Evolutionary conservation across 2,329 filamentous ascomycete species (phyloP), one percentile per base, ranked within the genome.

Genomic region (Stagonosporopsis tanaceti): DNA sequence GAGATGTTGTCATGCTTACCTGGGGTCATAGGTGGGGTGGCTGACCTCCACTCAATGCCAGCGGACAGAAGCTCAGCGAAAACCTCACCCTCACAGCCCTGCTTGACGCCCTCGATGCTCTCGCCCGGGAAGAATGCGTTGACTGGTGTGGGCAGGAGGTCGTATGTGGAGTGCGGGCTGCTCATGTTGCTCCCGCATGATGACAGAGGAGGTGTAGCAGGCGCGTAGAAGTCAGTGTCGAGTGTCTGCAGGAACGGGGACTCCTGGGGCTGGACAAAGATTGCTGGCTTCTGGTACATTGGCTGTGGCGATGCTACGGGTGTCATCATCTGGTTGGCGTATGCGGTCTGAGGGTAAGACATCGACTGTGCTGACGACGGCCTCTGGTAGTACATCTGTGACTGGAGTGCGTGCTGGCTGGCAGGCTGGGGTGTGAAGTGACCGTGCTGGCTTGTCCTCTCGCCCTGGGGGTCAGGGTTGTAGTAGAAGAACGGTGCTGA

Each of bases 401-500:
- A 79, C 62, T 77, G 76, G 52, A 73, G 72, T 69, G 62, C 65
- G 17, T 63, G 50, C 41, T 74, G 70, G 48, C 69, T 66, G 3
- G 70, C 70, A 27, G 73, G 59, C 85, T 86, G 74, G 60, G 87
- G 85, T 63, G 88, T 85, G 81, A 92, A 93, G 78, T 91, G 88
- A 52, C 87, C 87, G 78, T 93, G 89, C 73, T 90, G 89, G 71
- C 88, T 85, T 71, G 69, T 63, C 75, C 73, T 77, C 69, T 93
- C 89, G 62, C 87, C 82, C 76, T 86, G 88, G 63, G 89, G 84
- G 68, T 95, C 91, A 65, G 90, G 87, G 66, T 87, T 89, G 82
- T 94, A 96, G 84, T 93, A 95, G 85, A 91, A 93, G 83, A 93
- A 96, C 57, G 90, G 82, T 65, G 88, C 86, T 79, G 91, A 89